Percentiles rank a stretch among this genome's conserved stretches.
phyloP scores from a whole-genome alignment of 1,139 yeast genomes.

The Pichia sp. region DNA sequence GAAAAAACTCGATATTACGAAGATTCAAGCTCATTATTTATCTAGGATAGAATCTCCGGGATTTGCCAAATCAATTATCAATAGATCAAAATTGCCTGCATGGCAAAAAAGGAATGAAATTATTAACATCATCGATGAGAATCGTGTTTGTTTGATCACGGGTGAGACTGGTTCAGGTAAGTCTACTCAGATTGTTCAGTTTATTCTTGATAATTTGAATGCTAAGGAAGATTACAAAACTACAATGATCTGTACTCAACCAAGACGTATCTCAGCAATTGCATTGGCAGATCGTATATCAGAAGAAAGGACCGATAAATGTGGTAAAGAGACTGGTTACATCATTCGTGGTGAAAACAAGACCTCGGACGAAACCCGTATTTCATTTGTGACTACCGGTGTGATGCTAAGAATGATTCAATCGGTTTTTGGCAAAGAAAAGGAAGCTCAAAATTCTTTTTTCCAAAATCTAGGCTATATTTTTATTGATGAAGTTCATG shows the following conservation, averaged over 20 bases:
- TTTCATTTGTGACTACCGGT: slow-evolving; percentile 90
- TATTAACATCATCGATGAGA: slow-evolving; percentile 49
- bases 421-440: slow-evolving; percentile 31
- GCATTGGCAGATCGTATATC: slow-evolving; percentile 93
- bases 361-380: slow-evolving; percentile 56
- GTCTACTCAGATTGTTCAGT: slow-evolving; percentile 90
- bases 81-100: slow-evolving; percentile 70
- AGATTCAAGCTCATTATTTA: slow-evolving; percentile 28
- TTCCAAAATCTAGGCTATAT: slow-evolving; percentile 62
- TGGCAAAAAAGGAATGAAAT: slow-evolving; percentile 64
- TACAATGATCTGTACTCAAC: slow-evolving; percentile 85
- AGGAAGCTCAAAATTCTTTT: slow-evolving; percentile 29
- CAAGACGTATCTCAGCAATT: slow-evolving; percentile 91
- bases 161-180: slow-evolving; percentile 99
- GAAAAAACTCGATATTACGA: slow-evolving; percentile 21
- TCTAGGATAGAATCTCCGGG: slow-evolving; percentile 23
- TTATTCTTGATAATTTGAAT: slow-evolving; percentile 64
- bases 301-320: slow-evolving; percentile 63
- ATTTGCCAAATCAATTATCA: slow-evolving; percentile 37
- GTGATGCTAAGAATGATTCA: slow-evolving; percentile 84
- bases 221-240: slow-evolving; percentile 44
- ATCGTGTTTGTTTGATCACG: slow-evolving; percentile 73
- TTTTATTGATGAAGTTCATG: slow-evolving; percentile 94
- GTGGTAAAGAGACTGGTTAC: slow-evolving; percentile 85
- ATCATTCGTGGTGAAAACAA: slow-evolving; percentile 86